These are phyloP conservation scores for Gyrodon lividus DNA, from an alignment of 768 basidiomycete species.

Conservation along the genomic window DNA sequence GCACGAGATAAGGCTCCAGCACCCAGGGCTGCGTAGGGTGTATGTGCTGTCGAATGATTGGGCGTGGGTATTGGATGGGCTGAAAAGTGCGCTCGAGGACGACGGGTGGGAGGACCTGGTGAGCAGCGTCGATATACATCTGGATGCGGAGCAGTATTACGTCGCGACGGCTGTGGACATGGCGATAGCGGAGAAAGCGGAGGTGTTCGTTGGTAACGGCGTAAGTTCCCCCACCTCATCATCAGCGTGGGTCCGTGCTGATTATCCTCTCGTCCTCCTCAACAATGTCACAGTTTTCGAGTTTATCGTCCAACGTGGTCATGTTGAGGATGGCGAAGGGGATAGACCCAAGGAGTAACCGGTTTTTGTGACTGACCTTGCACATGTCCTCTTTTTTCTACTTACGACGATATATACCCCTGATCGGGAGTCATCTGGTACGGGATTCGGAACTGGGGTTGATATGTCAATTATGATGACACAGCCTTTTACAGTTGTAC, in stretches of 20 bases:
- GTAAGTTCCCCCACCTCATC: constrained; percentile 35
- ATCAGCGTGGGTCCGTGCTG: background rate
- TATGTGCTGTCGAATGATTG: constrained; percentile 54
- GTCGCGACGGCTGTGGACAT: constrained; percentile 59
- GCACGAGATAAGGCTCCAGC: constrained; percentile 33
- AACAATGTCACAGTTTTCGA: constrained; percentile 39
- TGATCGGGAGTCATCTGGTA: background rate
- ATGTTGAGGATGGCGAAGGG: constrained; percentile 47
- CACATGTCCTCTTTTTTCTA: background rate
- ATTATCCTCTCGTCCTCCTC: background rate
- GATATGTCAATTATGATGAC: too few species aligned
- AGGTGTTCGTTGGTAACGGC: constrained; percentile 63
- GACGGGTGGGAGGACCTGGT: constrained; percentile 54
- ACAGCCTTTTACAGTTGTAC: too few species aligned
- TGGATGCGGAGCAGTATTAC: constrained; percentile 46
- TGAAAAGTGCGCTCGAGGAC: constrained; percentile 35
- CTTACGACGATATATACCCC: background rate
- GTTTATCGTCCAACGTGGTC: constrained; percentile 49
- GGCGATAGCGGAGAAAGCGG: constrained; percentile 55
- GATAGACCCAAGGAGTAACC: constrained; percentile 37
- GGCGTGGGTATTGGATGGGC: constrained; percentile 40
- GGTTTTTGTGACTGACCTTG: constrained; percentile 36
- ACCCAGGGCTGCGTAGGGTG: constrained; percentile 33
- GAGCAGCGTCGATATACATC: constrained; percentile 39
- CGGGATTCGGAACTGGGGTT: too few species aligned